Evolutionary conservation across 2,329 filamentous ascomycete species (phyloP).

Genomic region (Colletotrichum caudatum): DNA sequence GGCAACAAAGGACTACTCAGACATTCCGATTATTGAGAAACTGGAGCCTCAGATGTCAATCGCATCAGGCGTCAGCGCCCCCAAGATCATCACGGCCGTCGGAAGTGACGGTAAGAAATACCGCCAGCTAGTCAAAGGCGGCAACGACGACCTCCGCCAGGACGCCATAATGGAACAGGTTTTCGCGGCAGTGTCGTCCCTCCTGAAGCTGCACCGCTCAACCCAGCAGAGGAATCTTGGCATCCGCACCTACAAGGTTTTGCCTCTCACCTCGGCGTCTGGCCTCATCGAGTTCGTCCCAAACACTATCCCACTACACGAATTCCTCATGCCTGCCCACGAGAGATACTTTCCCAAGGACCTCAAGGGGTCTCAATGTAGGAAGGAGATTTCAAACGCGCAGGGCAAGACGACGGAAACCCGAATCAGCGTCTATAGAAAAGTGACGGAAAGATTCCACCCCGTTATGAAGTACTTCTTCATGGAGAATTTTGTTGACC

Average conservation of each 20-base stretch:
- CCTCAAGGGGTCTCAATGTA: slow-evolving; percentile 79
- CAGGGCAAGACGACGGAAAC: slow-evolving; percentile 77
- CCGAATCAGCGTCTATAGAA: slow-evolving; percentile 80
- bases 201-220: slow-evolving; percentile 85
- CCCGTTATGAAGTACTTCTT: slow-evolving; percentile 98
- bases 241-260: slow-evolving; percentile 96
- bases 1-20: slow-evolving; percentile 78
- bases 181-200: slow-evolving; percentile 92
- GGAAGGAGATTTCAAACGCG: slow-evolving; percentile 81
- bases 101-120: slow-evolving; percentile 83
- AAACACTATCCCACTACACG: slow-evolving; percentile 90
- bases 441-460: slow-evolving; percentile 84
- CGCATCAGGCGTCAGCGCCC: slow-evolving; percentile 89
- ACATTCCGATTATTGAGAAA: slow-evolving; percentile 78
- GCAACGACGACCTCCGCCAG: slow-evolving; percentile 94
- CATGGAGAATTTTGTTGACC: slow-evolving; percentile 92
- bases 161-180: slow-evolving; percentile 99
- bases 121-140: slow-evolving; percentile 94
- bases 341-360: slow-evolving; percentile 88
- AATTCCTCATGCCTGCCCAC: slow-evolving; percentile 92
- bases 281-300: slow-evolving; percentile 98
- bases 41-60: slow-evolving; percentile 84
- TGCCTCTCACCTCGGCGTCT: slow-evolving; percentile 85
- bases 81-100: slow-evolving; percentile 89
- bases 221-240: slow-evolving; percentile 90